Percentiles rank a stretch among this genome's conserved stretches.
phyloP scores from a whole-genome alignment of 225 moss, liverwort and hornwort species.

The Polytrichum commune region DNA sequence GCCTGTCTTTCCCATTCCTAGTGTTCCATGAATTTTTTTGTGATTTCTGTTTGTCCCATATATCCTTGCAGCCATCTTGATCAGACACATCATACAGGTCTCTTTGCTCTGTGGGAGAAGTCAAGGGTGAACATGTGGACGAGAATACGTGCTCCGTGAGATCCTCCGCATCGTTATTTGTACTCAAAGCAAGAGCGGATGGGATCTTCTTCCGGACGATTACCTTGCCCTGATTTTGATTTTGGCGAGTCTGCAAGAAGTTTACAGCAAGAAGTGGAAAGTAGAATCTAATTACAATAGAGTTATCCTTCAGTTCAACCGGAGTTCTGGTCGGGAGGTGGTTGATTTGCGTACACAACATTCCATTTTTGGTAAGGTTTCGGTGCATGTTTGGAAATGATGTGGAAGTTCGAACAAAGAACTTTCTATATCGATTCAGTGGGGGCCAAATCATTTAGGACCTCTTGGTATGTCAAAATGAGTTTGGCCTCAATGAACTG shows the following conservation, averaged over 20 bases:
- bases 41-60: constrained; percentile 40
- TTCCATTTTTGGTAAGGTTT: background rate
- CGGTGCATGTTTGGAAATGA: background rate
- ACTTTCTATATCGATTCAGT: background rate
- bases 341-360: background rate
- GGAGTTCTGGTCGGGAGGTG: too few relatives aligned
- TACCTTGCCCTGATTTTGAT: constrained; percentile 25
- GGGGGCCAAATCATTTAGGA: background rate
- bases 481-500: too few relatives aligned
- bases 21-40: constrained; percentile 34
- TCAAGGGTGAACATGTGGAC: constrained; percentile 49
- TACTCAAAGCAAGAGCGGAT: constrained; percentile 32
- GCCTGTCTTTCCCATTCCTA: constrained; percentile 31
- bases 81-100: constrained; percentile 44
- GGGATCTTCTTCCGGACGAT: constrained; percentile 46
- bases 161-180: constrained; percentile 37
- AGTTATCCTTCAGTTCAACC: too few relatives aligned
- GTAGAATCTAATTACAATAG: too few relatives aligned
- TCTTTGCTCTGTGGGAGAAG: constrained; percentile 47
- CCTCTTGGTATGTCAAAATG: too few relatives aligned
- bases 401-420: background rate
- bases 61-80: constrained; percentile 31
- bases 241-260: constrained; percentile 35
- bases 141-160: constrained; percentile 38
- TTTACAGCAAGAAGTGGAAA: too few relatives aligned